These are phyloP conservation scores for Saccharomyces paradoxus DNA, from an alignment of 805 yeast species.

Conservation along the genomic window DNA sequence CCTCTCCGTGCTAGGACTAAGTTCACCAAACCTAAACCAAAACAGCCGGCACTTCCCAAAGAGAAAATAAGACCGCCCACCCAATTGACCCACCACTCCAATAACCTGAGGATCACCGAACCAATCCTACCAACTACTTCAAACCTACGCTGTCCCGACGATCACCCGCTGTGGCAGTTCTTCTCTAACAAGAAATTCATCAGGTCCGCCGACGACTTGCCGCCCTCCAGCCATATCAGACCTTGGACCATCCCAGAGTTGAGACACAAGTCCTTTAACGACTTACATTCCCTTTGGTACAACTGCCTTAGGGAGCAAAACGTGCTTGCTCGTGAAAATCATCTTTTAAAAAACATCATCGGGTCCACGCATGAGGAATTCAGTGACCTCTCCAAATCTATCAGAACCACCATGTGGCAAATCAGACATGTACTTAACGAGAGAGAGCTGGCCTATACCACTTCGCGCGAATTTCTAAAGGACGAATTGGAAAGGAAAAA, in stretches of 20 bases:
- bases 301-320: constrained; percentile 78
- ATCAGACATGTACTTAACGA: constrained; percentile 84
- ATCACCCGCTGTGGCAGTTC: constrained; percentile 94
- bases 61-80: constrained; percentile 19
- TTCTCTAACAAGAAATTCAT: constrained; percentile 57
- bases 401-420: constrained; percentile 62
- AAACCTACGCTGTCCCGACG: constrained; percentile 64
- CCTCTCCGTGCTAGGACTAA: constrained; percentile 34
- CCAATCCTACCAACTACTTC: constrained; percentile 80
- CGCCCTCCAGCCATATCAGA: constrained; percentile 42
- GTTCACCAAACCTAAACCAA: constrained; percentile 30
- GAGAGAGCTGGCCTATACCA: constrained; percentile 62
- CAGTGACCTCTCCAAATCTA: constrained; percentile 33
- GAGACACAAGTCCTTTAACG: constrained; percentile 85
- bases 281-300: constrained; percentile 88
- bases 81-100: constrained; percentile 23
- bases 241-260: constrained; percentile 85
- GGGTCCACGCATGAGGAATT: constrained; percentile 34
- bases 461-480: constrained; percentile 43
- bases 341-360: constrained; percentile 41
- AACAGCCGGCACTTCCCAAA: constrained; percentile 21
- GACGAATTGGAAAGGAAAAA: constrained; percentile 9
- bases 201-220: constrained; percentile 48
- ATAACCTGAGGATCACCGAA: constrained; percentile 47
- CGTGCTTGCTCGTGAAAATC: constrained; percentile 63